Conservation (phyloP, 768 basidiomycete species). For the Lactarius quietus region DNA sequence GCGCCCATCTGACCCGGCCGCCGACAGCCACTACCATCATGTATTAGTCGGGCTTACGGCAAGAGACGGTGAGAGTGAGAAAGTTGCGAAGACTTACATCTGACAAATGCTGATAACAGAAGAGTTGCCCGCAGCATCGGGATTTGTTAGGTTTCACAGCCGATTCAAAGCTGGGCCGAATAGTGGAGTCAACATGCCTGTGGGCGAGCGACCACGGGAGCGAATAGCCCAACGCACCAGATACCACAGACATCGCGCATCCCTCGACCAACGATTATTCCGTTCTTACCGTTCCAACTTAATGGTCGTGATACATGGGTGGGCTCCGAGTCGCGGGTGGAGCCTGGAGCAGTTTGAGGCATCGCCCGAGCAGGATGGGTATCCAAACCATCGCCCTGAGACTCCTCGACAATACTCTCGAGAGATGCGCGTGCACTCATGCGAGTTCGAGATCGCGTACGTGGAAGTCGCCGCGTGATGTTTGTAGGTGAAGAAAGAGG, state of each 20-base stretch:
- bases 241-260: conserved; percentile 27
- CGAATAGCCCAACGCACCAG: conserved; percentile 21
- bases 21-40: conserved; percentile 21
- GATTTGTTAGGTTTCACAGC: conserved; percentile 27
- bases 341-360: conserved; percentile 1
- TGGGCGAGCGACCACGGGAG: background rate
- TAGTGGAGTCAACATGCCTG: conserved; percentile 4
- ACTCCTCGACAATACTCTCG: conserved; percentile 26
- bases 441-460: conserved; percentile 18
- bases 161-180: conserved; percentile 25
- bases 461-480: conserved; percentile 17
- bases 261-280: conserved; percentile 14
- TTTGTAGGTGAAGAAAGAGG: conserved; percentile 17
- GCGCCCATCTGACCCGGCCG: conserved; percentile 23
- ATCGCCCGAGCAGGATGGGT: background rate
- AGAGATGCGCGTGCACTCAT: conserved; percentile 21
- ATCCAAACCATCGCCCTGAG: conserved; percentile 1
- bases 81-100: conserved; percentile 19
- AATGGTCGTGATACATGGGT: background rate
- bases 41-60: background rate
- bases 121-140: conserved; percentile 26
- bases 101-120: conserved; percentile 27
- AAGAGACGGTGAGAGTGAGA: background rate
- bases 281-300: conserved; percentile 26
- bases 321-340: conserved; percentile 1